phyloP scores from a whole-genome alignment of 1,139 yeast genomes.

The Geotrichum cucujoidarum region DNA sequence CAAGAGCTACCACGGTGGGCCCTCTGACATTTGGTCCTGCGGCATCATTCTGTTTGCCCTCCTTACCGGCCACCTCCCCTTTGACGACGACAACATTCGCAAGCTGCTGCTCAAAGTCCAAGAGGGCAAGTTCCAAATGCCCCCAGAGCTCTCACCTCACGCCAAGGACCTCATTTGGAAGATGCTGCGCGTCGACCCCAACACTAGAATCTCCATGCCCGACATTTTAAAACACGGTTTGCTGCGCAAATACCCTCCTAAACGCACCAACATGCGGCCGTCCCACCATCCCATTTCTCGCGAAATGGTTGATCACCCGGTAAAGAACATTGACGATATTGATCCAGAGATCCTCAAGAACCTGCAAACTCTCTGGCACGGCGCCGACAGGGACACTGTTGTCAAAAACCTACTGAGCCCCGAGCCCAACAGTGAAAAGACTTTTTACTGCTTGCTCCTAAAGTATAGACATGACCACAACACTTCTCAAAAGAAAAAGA shows the following conservation, averaged over 20 bases:
- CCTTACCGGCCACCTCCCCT: conserved; percentile 90
- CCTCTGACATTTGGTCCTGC: conserved; percentile 97
- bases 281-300: conserved; percentile 2
- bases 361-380: conserved; percentile 86
- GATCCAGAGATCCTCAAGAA: conserved; percentile 82
- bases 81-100: conserved; percentile 93
- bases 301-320: conserved; percentile 36
- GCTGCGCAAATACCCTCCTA: conserved; percentile 60
- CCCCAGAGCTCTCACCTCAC: conserved; percentile 67
- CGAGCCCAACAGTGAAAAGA: conserved; percentile 73
- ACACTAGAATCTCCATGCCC: conserved; percentile 65
- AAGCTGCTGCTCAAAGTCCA: conserved; percentile 83
- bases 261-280: conserved; percentile 17
- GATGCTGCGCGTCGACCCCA: conserved; percentile 80
- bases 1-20: conserved; percentile 90
- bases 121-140: conserved; percentile 81
- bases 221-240: conserved; percentile 77
- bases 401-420: conserved; percentile 55
- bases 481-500: conserved; percentile 19
- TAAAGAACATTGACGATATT: conserved; percentile 52
- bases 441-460: conserved; percentile 77
- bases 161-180: conserved; percentile 80
- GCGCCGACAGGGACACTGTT: conserved; percentile 61
- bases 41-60: conserved; percentile 92
- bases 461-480: conserved; percentile 78